These are phyloP conservation scores for Falciphora oryzae DNA, from an alignment of 2,329 filamentous ascomycete genomes.

Conservation along the genomic window DNA sequence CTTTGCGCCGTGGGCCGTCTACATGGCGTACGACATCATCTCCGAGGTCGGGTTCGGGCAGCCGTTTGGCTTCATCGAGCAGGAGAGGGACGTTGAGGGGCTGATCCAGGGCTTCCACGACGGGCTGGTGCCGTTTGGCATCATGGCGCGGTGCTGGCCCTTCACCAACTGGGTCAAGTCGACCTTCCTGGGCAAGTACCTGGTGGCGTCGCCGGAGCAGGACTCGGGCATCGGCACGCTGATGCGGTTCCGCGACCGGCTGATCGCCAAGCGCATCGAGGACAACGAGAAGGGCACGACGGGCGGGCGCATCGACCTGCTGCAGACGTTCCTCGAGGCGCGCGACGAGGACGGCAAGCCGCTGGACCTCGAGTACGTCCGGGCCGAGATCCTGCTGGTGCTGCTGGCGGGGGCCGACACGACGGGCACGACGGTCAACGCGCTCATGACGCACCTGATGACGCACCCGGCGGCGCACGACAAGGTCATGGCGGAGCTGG, in stretches of 20 bases:
- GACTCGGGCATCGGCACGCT: constrained; percentile 48
- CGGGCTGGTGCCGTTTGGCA: constrained; percentile 42
- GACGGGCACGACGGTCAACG: constrained; percentile 42
- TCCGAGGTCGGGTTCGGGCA: constrained; percentile 50
- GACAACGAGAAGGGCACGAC: constrained; percentile 41
- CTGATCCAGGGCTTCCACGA: constrained; percentile 50
- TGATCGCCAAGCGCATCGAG: constrained; percentile 41
- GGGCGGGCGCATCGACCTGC: constrained; percentile 40
- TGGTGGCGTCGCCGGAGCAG: constrained; percentile 47
- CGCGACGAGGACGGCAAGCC: constrained; percentile 38
- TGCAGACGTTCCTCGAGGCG: constrained; percentile 45
- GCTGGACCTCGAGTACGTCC: constrained; percentile 43
- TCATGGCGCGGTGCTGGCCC: constrained; percentile 46
- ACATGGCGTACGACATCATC: constrained; percentile 53
- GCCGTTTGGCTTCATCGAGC: constrained; percentile 49
- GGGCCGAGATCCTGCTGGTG: constrained; percentile 46
- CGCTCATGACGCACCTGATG: constrained; percentile 40
- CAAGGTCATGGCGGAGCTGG: constrained; percentile 39
- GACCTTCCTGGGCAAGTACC: constrained; percentile 44
- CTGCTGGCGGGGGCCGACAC: constrained; percentile 49
- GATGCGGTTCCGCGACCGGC: constrained; percentile 51
- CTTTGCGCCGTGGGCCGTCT: constrained; percentile 50
- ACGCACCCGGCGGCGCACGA: constrained; percentile 36
- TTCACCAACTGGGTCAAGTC: constrained; percentile 50
- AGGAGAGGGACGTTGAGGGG: constrained; percentile 44